These are phyloP conservation scores for Schrenkiella parvula DNA, from an alignment of 345 rosid species.

Conservation along the genomic window DNA sequence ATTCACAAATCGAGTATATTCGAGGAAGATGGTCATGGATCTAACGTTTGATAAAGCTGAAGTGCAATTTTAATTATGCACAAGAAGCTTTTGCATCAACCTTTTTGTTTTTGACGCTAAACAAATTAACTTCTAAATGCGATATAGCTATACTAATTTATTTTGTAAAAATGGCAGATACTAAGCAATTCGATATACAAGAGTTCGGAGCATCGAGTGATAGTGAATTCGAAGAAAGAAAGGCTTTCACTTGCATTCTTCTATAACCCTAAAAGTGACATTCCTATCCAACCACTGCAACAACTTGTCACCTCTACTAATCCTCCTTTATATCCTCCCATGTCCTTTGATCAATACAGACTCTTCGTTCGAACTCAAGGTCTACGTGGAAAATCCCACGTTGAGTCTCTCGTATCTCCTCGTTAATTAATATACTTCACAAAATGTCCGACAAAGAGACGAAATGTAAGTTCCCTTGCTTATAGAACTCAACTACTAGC, in stretches of 20 bases:
- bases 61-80: background rate
- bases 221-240: slow-evolving; percentile 58
- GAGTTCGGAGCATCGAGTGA: slow-evolving; percentile 88
- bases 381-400: slow-evolving; percentile 76
- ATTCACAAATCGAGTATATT: background rate
- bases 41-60: background rate
- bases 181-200: slow-evolving; percentile 78
- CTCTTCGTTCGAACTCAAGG: slow-evolving; percentile 66
- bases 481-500: background rate
- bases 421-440: slow-evolving; percentile 2
- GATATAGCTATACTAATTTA: background rate
- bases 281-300: slow-evolving; percentile 55
- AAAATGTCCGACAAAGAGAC: background rate
- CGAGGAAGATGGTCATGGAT: background rate
- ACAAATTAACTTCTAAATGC: background rate
- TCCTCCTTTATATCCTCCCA: slow-evolving; percentile 58
- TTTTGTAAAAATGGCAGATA: slow-evolving; percentile 40
- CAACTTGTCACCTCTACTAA: slow-evolving; percentile 50
- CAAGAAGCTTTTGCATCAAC: background rate
- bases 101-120: background rate
- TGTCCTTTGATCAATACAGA: slow-evolving; percentile 82
- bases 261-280: slow-evolving; percentile 82
- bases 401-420: slow-evolving; percentile 46
- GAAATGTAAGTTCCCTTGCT: slow-evolving; percentile 2
- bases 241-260: slow-evolving; percentile 81